These are phyloP conservation scores for Sporobolomyces phaffii DNA, from an alignment of 768 basidiomycete genomes.

Conservation along the genomic window DNA sequence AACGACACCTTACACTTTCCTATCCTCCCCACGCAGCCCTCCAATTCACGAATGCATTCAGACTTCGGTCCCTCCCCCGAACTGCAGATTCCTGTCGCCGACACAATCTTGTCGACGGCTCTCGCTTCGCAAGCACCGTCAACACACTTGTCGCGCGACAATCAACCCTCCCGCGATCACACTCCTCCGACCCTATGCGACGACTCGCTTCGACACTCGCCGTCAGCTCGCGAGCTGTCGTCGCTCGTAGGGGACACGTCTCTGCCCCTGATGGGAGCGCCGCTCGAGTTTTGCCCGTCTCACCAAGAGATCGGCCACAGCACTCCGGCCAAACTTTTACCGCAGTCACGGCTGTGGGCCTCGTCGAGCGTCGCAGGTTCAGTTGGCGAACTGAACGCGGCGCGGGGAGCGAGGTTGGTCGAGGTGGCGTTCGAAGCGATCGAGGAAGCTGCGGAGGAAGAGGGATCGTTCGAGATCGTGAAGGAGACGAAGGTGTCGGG, in stretches of 20 bases:
- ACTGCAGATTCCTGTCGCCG: too few relatives aligned
- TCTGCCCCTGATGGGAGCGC: neutral
- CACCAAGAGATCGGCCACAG: neutral
- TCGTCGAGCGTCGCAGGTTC: neutral
- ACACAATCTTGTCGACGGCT: too few relatives aligned
- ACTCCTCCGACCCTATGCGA: neutral
- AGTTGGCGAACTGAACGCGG: too few relatives aligned
- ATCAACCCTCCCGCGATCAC: neutral
- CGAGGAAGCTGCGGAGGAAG: constrained; percentile 1
- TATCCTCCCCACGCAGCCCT: too few relatives aligned
- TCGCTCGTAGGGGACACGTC: neutral
- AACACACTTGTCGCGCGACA: neutral
- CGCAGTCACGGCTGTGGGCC: neutral
- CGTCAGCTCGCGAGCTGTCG: neutral
- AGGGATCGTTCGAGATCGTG: neutral
- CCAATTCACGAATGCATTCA: too few relatives aligned
- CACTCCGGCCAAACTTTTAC: neutral
- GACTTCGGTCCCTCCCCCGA: too few relatives aligned
- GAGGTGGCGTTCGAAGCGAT: neutral
- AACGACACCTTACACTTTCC: too few relatives aligned
- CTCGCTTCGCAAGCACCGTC: too few relatives aligned
- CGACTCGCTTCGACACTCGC: neutral
- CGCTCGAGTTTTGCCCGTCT: neutral
- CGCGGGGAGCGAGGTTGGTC: too few relatives aligned
- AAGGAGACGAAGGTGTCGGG: neutral